These are phyloP conservation scores for Guadua angustifolia DNA, from an alignment of 176 grass and related monocot genomes.

Conservation along the genomic window DNA sequence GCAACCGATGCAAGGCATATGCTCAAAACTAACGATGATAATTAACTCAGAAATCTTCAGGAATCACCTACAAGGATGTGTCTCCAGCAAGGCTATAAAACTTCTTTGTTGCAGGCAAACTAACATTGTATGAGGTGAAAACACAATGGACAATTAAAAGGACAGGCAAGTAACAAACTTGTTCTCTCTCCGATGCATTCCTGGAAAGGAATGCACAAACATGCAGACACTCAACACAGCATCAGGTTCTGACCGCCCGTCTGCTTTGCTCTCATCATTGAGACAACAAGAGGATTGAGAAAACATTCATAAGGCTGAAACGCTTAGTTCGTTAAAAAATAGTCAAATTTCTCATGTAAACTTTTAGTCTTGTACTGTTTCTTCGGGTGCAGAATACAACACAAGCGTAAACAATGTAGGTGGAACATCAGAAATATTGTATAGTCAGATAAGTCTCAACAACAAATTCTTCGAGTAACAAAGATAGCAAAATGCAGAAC, in stretches of 20 bases:
- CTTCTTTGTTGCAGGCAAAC: background rate
- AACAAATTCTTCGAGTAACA: background rate
- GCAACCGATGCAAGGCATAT: constrained; percentile 26
- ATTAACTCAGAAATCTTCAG: background rate
- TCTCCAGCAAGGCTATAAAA: background rate
- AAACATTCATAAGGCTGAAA: background rate
- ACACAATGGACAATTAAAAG: background rate
- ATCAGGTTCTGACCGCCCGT: constrained; percentile 61
- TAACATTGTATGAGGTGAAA: background rate
- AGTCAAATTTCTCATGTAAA: background rate
- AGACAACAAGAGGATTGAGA: constrained; percentile 8
- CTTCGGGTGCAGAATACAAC: background rate
- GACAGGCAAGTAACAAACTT: background rate
- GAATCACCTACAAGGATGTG: background rate
- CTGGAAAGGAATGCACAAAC: constrained; percentile 20
- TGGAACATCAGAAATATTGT: background rate
- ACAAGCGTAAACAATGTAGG: background rate
- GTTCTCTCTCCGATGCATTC: constrained; percentile 43
- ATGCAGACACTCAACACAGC: constrained; percentile 59
- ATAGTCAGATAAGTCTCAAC: background rate
- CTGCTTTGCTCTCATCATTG: constrained; percentile 50
- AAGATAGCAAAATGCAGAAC: background rate
- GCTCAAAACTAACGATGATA: background rate
- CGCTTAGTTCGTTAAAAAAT: background rate
- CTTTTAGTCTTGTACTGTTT: background rate